These are phyloP conservation scores for Diplodia scrobiculata DNA, from an alignment of 2,329 filamentous ascomycete genomes.

Conservation along the genomic window DNA sequence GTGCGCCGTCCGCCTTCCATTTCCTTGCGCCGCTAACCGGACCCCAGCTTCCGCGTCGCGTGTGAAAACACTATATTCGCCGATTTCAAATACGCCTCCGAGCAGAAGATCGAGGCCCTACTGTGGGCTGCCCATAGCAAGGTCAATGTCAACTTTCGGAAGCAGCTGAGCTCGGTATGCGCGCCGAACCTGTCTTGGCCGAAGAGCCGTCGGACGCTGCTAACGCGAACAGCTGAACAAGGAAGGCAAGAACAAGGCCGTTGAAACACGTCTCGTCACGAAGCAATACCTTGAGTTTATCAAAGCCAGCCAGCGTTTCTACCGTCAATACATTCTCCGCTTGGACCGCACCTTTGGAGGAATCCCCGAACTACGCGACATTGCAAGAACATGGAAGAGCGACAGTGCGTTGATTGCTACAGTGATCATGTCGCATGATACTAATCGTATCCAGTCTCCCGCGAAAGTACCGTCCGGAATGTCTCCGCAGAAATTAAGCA, in stretches of 20 bases:
- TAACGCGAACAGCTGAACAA: constrained; percentile 25
- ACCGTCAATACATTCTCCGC: constrained; percentile 79
- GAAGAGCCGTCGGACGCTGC: not conserved
- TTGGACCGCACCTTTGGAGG: constrained; percentile 64
- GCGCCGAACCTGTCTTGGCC: constrained; percentile 31
- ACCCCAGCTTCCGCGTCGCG: constrained; percentile 65
- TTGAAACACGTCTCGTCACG: constrained; percentile 73
- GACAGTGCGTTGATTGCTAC: constrained; percentile 16
- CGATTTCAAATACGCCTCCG: constrained; percentile 67
- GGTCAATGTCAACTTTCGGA: constrained; percentile 78
- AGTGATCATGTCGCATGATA: constrained; percentile 24
- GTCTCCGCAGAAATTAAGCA: constrained; percentile 52
- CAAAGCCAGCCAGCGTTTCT: constrained; percentile 84
- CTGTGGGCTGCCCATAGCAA: constrained; percentile 79
- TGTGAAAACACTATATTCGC: constrained; percentile 73
- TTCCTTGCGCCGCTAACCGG: constrained; percentile 27
- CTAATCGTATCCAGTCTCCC: constrained; percentile 46
- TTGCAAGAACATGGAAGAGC: constrained; percentile 51
- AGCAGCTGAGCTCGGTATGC: constrained; percentile 59
- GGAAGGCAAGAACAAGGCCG: constrained; percentile 53
- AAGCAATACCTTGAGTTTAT: constrained; percentile 83
- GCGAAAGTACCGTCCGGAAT: constrained; percentile 35
- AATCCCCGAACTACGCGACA: constrained; percentile 60
- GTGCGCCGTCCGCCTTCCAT: constrained; percentile 34
- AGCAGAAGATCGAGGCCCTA: constrained; percentile 65